Conservation (phyloP, 305 asterid genomes). For the Solanum hybrid region DNA sequence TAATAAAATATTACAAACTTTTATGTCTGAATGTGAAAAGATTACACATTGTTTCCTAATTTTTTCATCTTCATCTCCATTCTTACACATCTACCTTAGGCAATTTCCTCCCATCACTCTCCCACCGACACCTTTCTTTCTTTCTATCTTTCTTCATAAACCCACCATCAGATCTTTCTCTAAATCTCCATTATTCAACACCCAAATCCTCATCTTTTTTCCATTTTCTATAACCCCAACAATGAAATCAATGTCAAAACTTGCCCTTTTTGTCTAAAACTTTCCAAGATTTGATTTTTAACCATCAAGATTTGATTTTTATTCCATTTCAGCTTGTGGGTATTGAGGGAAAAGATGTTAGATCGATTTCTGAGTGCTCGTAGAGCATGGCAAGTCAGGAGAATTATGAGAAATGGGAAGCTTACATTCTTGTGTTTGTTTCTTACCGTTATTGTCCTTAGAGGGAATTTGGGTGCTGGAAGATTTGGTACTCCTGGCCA, state of each 20-base stretch:
- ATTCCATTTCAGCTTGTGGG: neutral
- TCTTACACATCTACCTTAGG: neutral
- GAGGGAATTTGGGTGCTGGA: conserved; percentile 62
- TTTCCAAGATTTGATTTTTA: neutral
- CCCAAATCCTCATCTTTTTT: neutral
- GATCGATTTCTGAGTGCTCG: conserved; percentile 46
- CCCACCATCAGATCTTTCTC: neutral
- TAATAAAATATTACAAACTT: neutral
- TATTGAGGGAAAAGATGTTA: conserved; percentile 24
- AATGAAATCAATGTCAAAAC: neutral
- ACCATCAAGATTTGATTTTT: neutral
- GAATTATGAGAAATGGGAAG: conserved; percentile 50
- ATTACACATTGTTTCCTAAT: neutral
- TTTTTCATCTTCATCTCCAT: neutral
- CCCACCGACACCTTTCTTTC: conserved; percentile 4
- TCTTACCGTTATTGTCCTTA: conserved; percentile 55
- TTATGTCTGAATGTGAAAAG: neutral
- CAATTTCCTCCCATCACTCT: neutral
- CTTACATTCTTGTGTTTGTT: conserved; percentile 56
- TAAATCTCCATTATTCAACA: neutral
- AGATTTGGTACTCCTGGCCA: conserved; percentile 68
- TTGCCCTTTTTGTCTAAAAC: neutral
- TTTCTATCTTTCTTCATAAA: neutral
- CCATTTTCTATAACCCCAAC: neutral
- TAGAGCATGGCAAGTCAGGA: conserved; percentile 50